phyloP scores from a whole-genome alignment of 257 asterid genomes.

The Ehretia macrophylla region DNA sequence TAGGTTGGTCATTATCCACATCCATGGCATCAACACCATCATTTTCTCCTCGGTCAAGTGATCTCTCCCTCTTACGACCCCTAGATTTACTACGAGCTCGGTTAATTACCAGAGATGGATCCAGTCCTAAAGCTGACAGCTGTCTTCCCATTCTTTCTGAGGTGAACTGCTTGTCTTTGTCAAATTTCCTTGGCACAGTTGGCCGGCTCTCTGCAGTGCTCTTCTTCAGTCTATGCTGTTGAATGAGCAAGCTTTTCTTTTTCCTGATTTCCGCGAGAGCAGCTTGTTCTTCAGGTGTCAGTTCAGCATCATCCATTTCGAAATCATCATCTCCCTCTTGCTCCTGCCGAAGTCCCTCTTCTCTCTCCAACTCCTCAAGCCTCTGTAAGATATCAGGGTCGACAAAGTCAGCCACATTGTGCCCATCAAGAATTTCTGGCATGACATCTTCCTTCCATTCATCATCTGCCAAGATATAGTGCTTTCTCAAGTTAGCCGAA shows the following conservation, averaged over 20 bases:
- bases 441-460: slow-evolving; percentile 88
- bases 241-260: slow-evolving; percentile 77
- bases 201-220: slow-evolving; percentile 89
- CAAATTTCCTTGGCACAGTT: slow-evolving; percentile 69
- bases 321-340: slow-evolving; percentile 58
- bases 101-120: slow-evolving; percentile 64
- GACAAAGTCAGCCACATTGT: slow-evolving; percentile 80
- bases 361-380: slow-evolving; percentile 85
- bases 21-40: slow-evolving; percentile 54
- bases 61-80: slow-evolving; percentile 92
- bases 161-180: slow-evolving; percentile 63
- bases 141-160: slow-evolving; percentile 86
- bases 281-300: slow-evolving; percentile 66
- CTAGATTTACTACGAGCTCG: slow-evolving; percentile 76
- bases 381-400: slow-evolving; percentile 84
- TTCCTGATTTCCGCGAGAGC: slow-evolving; percentile 64
- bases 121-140: slow-evolving; percentile 59
- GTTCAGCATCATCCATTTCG: slow-evolving; percentile 80
- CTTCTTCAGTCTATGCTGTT: slow-evolving; percentile 74
- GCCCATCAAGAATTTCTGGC: slow-evolving; percentile 91
- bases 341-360: slow-evolving; percentile 77
- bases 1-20: slow-evolving; percentile 55
- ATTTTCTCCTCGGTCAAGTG: slow-evolving; percentile 31
- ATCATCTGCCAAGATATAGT: slow-evolving; percentile 64
- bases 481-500: slow-evolving; percentile 85